Evolutionary conservation across 148 eudicot genomes (phyloP).

Genomic region (Cornus florida): DNA sequence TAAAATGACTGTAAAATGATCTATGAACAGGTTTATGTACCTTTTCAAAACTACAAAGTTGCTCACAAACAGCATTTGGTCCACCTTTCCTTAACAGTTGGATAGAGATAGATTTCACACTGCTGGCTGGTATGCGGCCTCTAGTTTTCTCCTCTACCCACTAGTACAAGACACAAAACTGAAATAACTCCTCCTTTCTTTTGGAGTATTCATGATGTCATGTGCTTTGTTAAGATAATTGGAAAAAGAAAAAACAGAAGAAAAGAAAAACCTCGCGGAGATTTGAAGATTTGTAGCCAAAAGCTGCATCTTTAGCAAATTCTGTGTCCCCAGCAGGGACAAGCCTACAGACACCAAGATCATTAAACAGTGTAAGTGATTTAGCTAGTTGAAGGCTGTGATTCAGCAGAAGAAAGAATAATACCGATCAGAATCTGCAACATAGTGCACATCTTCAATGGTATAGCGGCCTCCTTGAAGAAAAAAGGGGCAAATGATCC

Average conservation of each 20-base stretch:
- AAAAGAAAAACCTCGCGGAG: constrained; percentile 65
- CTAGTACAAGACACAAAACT: constrained; percentile 31
- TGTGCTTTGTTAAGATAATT: background rate
- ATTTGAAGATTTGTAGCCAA: constrained; percentile 95
- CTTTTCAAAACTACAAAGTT: constrained; percentile 73
- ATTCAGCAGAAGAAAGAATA: background rate
- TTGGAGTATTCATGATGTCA: background rate
- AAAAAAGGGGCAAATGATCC: constrained; percentile 98
- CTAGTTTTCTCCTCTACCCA: constrained; percentile 98
- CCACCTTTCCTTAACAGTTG: constrained; percentile 83
- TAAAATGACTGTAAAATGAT: background rate
- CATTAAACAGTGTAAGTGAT: background rate
- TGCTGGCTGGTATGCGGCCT: constrained; percentile 70
- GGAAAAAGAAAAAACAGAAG: background rate
- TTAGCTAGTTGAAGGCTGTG: constrained; percentile 4
- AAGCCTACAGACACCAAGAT: constrained; percentile 54
- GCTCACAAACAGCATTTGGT: constrained; percentile 86
- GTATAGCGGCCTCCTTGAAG: constrained; percentile 99
- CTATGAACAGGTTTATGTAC: constrained; percentile 21
- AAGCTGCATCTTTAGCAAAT: constrained; percentile 93
- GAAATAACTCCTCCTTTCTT: background rate
- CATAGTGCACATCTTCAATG: constrained; percentile 86
- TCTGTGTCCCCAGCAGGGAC: constrained; percentile 98
- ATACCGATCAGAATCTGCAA: constrained; percentile 87
- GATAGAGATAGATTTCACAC: constrained; percentile 80